Conservation (phyloP, 768 basidiomycete species). For the Boletus vinaceobasis region DNA sequence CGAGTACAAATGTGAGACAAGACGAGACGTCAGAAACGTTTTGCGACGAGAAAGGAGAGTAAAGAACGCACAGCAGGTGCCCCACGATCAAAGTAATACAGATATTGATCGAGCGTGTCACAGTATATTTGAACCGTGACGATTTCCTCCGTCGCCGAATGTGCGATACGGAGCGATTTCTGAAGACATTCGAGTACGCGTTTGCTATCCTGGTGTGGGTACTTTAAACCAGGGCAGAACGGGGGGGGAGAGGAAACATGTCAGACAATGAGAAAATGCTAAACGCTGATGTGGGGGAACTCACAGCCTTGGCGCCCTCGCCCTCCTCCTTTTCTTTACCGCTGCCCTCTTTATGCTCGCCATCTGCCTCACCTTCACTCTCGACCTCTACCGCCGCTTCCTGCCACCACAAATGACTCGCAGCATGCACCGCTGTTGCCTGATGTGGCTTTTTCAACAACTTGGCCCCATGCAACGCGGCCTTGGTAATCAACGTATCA, state of each 20-base stretch:
- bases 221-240: constrained; percentile 33
- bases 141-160: constrained; percentile 94
- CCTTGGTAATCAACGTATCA: constrained; percentile 97
- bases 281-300: constrained; percentile 35
- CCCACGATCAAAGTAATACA: constrained; percentile 93
- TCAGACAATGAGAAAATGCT: not conserved
- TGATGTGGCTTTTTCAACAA: constrained; percentile 98
- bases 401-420: constrained; percentile 99
- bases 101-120: constrained; percentile 92
- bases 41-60: not conserved
- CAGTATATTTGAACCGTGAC: constrained; percentile 95
- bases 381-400: constrained; percentile 48
- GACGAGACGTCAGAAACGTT: not conserved
- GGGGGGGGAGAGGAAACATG: too few species aligned
- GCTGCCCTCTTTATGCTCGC: constrained; percentile 17
- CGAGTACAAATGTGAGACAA: too few species aligned
- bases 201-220: constrained; percentile 91
- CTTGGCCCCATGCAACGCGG: constrained; percentile 95
- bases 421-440: constrained; percentile 88
- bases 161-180: constrained; percentile 93
- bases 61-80: constrained; percentile 72
- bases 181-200: constrained; percentile 97
- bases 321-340: constrained; percentile 38
- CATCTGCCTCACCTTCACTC: constrained; percentile 19
- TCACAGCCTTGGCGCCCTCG: constrained; percentile 50